Evolutionary conservation across 768 basidiomycete species (phyloP), one percentile per base, ranked within the genome.

Genomic region (Sistotremastrum niveocremeum): DNA sequence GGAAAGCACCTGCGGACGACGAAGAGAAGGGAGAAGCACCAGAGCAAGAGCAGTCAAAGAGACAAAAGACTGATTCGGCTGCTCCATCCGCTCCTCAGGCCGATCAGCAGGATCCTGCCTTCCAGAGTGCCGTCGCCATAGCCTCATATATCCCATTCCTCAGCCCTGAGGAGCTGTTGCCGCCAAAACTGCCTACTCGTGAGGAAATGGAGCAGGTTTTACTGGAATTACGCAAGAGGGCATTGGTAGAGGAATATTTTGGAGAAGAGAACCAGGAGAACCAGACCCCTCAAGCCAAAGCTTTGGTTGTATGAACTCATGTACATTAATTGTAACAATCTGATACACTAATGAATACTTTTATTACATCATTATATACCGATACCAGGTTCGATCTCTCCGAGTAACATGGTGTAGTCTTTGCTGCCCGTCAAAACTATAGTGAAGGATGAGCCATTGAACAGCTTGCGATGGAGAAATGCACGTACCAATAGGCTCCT

Each of bases 381-480:
- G 46, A 76, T 53, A 20, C 75, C 73, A 9, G 74, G 75, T 57
- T 95, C 88, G 38, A 97, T 74, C 65, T 97, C 91, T 10, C 91
- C 91, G 51, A 95, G 63, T 20, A 97, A 66, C 83, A 95, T 81
- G 8, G 88, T 93, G 9, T 77, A 81, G 53, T 97, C 91, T 64
- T 93, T 94, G 68, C 89, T 90, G 30, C 76, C 83, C 3, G 91
- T 94, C 47, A 97, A 69, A 49, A 97, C 90, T 91, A 55, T 12
- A 39, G 49, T 33, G 37, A 36, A 42, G 45, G 37, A 37, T 8
- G n/a, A 47, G 40, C 28, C 34, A 36, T 48, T 37, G 4, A 42
- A 34, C 3, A 46, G 20, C n/a, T 10, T 12, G 11, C 38, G 42
- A 42, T 47, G 33, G 41, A 51, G 33, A 34, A 5, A 39, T 7